phyloP scores from a whole-genome alignment of 805 yeast species.

The Starmera amethionina region DNA sequence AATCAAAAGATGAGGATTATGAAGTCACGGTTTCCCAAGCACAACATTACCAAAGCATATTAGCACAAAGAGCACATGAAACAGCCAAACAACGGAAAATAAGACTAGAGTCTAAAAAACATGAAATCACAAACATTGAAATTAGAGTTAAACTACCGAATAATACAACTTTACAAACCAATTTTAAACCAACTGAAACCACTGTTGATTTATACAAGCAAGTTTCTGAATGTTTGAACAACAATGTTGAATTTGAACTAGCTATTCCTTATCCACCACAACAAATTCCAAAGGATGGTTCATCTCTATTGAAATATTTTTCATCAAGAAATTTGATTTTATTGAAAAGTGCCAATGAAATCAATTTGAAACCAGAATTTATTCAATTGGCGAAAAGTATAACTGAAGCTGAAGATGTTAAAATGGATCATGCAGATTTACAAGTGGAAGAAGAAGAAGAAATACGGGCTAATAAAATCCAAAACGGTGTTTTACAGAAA shows the following conservation, averaged over 20 bases:
- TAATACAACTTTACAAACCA: slow-evolving; percentile 37
- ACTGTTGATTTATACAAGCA: slow-evolving; percentile 20
- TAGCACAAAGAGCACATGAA: slow-evolving; percentile 30
- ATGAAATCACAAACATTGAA: slow-evolving; percentile 18
- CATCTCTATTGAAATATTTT: slow-evolving; percentile 29
- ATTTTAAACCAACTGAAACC: slow-evolving; percentile 36
- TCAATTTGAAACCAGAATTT: slow-evolving; percentile 19
- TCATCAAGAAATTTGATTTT: slow-evolving; percentile 36
- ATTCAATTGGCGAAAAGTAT: slow-evolving; percentile 23
- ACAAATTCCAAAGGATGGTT: slow-evolving; percentile 20
- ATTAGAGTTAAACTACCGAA: slow-evolving; percentile 54
- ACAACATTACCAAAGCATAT: slow-evolving; percentile 38
- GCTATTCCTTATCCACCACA: slow-evolving; percentile 38
- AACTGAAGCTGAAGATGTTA: slow-evolving; percentile 20
- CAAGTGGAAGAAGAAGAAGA: slow-evolving; percentile 1
- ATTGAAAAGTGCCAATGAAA: slow-evolving; percentile 18
- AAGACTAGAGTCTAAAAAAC: slow-evolving; percentile 18
- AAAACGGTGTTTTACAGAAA: slow-evolving; percentile 13
- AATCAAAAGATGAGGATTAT: slow-evolving; percentile 27
- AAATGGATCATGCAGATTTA: slow-evolving; percentile 5
- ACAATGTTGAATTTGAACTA: slow-evolving; percentile 27
- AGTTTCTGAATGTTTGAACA: slow-evolving; percentile 20
- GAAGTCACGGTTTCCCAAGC: slow-evolving; percentile 46
- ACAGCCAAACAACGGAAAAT: slow-evolving; percentile 31
- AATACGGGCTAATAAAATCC: slow-evolving; percentile 6